Conservation (phyloP, 345 rosid genomes). For the Brassica juncea region DNA sequence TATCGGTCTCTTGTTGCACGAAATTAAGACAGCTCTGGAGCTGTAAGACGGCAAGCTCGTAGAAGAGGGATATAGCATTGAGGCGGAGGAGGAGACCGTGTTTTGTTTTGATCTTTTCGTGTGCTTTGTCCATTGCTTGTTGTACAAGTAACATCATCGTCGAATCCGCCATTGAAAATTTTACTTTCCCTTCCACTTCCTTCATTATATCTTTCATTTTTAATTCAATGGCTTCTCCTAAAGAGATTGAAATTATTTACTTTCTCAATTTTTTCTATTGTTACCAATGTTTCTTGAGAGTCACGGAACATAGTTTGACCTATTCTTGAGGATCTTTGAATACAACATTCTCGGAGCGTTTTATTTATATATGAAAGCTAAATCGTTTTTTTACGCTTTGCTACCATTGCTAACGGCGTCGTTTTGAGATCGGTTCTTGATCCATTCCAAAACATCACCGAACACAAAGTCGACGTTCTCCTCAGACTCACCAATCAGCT, state of each 20-base stretch:
- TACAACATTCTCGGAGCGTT: not conserved
- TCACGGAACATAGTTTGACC: slow-evolving; percentile 1
- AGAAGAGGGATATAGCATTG: slow-evolving; percentile 73
- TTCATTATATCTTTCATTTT: slow-evolving; percentile 26
- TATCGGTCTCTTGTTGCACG: slow-evolving; percentile 69
- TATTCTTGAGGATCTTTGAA: slow-evolving; percentile 35
- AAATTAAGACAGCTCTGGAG: slow-evolving; percentile 71
- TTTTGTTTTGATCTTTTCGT: slow-evolving; percentile 65
- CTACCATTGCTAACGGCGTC: not conserved
- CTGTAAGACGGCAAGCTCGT: slow-evolving; percentile 78
- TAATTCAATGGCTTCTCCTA: no score
- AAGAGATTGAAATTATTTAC: not conserved
- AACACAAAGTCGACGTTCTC: slow-evolving; percentile 67
- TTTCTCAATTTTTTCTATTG: not conserved
- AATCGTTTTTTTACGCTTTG: slow-evolving; percentile 1
- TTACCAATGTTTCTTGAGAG: not conserved
- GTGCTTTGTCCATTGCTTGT: slow-evolving; percentile 76
- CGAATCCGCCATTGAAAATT: slow-evolving; percentile 65
- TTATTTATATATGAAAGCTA: not conserved
- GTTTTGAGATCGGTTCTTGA: slow-evolving; percentile 47
- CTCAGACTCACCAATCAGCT: slow-evolving; percentile 77
- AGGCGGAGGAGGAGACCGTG: slow-evolving; percentile 65
- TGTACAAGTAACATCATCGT: slow-evolving; percentile 84
- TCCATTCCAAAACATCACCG: slow-evolving; percentile 79
- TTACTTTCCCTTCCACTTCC: slow-evolving; percentile 55